These are phyloP conservation scores for Cutaneotrichosporon mucoides DNA, from an alignment of 1,284 basidiomycete species.

Conservation along the genomic window DNA sequence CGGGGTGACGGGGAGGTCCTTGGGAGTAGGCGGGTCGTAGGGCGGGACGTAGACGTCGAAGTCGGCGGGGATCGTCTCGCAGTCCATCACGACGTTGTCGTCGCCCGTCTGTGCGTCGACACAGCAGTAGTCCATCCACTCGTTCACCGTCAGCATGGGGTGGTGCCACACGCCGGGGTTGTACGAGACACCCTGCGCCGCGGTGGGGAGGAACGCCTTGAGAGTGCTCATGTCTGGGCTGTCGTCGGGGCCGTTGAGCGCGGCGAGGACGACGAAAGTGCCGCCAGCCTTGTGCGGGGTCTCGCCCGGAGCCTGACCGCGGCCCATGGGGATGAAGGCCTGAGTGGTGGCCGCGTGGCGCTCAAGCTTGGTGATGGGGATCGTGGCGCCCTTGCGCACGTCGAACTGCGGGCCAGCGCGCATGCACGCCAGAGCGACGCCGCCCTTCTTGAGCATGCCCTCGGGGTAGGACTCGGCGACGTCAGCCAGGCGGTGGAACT, in stretches of 20 bases:
- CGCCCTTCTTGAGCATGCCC: conserved; percentile 47
- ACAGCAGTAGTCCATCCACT: conserved; percentile 72
- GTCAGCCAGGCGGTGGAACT: conserved; percentile 80
- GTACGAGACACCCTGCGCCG: conserved; percentile 79
- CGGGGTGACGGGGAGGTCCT: neutral
- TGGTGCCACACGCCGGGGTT: conserved; percentile 81
- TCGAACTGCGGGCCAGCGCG: conserved; percentile 56
- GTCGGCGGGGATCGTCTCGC: conserved; percentile 54
- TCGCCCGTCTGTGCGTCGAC: conserved; percentile 76
- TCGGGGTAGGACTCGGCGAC: conserved; percentile 62
- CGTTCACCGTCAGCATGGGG: conserved; percentile 73
- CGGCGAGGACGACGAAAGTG: conserved; percentile 75
- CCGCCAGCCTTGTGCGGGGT: conserved; percentile 54
- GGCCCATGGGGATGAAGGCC: conserved; percentile 80
- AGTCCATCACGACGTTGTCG: conserved; percentile 64
- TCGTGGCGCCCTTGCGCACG: conserved; percentile 51
- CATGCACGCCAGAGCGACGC: conserved; percentile 65
- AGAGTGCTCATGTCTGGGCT: conserved; percentile 68
- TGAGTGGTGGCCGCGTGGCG: conserved; percentile 57
- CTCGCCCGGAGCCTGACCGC: conserved; percentile 45
- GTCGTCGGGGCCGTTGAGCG: conserved; percentile 65
- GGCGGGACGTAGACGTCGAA: conserved; percentile 31
- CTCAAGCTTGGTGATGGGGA: conserved; percentile 48
- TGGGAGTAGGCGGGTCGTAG: conserved; percentile 13
- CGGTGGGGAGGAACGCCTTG: conserved; percentile 72